phyloP scores from a whole-genome alignment of 2,329 filamentous ascomycete genomes.

The Hypoxylon sp. region DNA sequence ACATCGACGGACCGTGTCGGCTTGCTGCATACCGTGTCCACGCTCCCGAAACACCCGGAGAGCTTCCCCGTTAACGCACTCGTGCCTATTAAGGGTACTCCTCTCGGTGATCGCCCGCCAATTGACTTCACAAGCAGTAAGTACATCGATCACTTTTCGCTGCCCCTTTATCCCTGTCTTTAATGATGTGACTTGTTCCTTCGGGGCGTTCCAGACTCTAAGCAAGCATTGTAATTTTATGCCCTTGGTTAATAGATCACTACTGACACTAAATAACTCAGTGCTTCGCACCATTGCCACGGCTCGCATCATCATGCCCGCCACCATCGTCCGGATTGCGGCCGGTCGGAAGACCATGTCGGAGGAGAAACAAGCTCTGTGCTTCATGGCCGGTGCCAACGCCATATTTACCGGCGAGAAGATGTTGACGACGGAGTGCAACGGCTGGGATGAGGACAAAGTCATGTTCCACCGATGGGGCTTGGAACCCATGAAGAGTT shows the following conservation, averaged over 20 bases:
- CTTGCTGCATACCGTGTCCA: constrained; percentile 84
- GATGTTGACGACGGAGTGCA: constrained; percentile 93
- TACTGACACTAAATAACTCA: constrained; percentile 8
- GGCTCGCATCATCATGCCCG: constrained; percentile 84
- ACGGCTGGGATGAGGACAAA: constrained; percentile 90
- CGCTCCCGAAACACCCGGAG: constrained; percentile 84
- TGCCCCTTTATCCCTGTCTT: neutral
- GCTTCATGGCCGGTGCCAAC: constrained; percentile 92
- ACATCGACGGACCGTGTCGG: constrained; percentile 83
- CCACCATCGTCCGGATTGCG: constrained; percentile 87
- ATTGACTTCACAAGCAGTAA: constrained; percentile 77
- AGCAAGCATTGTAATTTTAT: neutral
- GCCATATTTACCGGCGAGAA: constrained; percentile 97
- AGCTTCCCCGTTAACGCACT: constrained; percentile 93
- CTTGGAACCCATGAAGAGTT: constrained; percentile 77
- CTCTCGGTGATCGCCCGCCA: constrained; percentile 79
- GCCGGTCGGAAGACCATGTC: constrained; percentile 86
- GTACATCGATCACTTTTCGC: constrained; percentile 1
- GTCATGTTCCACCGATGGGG: constrained; percentile 89
- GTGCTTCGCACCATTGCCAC: constrained; percentile 86
- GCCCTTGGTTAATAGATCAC: neutral
- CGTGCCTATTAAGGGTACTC: constrained; percentile 91
- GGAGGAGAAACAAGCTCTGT: constrained; percentile 89
- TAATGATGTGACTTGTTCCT: too few relatives aligned
- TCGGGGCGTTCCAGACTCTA: neutral